Evolutionary conservation across 2,329 filamentous ascomycete species (phyloP), one percentile per base, ranked within the genome.

Genomic region (Leptodontidium sp.): DNA sequence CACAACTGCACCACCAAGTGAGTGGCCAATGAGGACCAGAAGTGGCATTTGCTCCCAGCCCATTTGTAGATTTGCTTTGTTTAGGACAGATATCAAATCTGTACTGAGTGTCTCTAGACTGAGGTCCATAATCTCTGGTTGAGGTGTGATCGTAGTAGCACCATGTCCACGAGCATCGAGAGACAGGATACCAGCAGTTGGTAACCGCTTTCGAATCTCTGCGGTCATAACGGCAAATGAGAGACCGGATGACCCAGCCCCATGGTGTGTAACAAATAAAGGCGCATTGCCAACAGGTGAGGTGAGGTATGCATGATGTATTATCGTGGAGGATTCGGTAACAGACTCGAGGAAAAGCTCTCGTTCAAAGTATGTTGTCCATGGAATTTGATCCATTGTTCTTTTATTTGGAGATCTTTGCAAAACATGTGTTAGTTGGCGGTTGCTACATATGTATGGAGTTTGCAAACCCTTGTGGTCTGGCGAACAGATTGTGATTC

Each of bases 251-350:
- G 94, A 97, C 17, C 96, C 96, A 50, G 93, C 96, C 49, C 96
- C 96, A 81, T 99, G 96, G 78, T 99, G 96, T 81, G 92, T 93
- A 69, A 98, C 91, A 80, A 99, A 94, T 5, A 99, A 84, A 0
- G 95, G 94, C 0, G 91, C 93, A 47, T 86, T 89, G 52, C 86
- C 86, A 9, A 83, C 78, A 0, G 95, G 94, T 0, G 94, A 93
- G 24, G 90, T 97, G 53, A 98, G 84, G 79, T 98, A 98, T 67
- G 88, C 92, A 82, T 99, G 96, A 77, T 94, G 91, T 63, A 84
- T 87, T 52, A 93, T 87, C 26, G 82, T 81, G 40, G 71, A 73
- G 14, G 79, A 76, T 12, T 79, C 79, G 45, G 80, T 76, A 59
- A 81, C 78, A 63, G 84, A 82, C 67, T 87, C 83, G 62, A 98